Conservation (phyloP, 2,329 filamentous ascomycete species). For the Passalora sequoiae region DNA sequence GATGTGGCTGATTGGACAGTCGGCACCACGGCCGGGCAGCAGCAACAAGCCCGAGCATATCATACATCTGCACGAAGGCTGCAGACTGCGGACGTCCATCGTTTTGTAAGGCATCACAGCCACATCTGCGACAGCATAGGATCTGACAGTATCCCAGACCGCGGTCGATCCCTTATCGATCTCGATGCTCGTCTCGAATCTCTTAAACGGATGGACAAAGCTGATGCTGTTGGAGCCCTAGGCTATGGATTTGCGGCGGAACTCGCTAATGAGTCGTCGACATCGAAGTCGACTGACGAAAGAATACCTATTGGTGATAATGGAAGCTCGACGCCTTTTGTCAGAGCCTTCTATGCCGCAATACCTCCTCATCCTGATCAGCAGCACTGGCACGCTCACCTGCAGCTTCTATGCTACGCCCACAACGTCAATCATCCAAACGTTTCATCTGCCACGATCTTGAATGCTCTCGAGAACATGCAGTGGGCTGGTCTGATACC, state of each 20-base stretch:
- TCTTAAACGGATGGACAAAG: background rate
- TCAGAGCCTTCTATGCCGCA: background rate
- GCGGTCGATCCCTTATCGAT: background rate
- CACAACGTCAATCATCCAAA: slow-evolving; percentile 1
- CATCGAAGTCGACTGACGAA: too few relatives aligned
- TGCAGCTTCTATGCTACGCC: background rate
- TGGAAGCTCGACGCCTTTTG: background rate
- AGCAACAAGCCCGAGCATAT: slow-evolving; percentile 8
- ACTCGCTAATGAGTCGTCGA: background rate
- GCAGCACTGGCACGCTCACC: slow-evolving; percentile 1
- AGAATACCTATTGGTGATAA: too few relatives aligned
- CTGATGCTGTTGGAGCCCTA: background rate
- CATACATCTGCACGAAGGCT: slow-evolving; percentile 5
- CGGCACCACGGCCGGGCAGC: background rate
- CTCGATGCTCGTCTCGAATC: background rate
- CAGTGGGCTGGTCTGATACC: background rate
- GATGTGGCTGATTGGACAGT: background rate
- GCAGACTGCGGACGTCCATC: background rate
- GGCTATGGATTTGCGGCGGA: background rate
- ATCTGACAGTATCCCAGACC: background rate
- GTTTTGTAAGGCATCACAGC: background rate
- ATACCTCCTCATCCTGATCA: background rate
- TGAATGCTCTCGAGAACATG: background rate
- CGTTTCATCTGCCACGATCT: background rate
- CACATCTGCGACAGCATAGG: background rate